Conservation (phyloP, 2,329 filamentous ascomycete species). For the Dothideomycetes sp. region DNA sequence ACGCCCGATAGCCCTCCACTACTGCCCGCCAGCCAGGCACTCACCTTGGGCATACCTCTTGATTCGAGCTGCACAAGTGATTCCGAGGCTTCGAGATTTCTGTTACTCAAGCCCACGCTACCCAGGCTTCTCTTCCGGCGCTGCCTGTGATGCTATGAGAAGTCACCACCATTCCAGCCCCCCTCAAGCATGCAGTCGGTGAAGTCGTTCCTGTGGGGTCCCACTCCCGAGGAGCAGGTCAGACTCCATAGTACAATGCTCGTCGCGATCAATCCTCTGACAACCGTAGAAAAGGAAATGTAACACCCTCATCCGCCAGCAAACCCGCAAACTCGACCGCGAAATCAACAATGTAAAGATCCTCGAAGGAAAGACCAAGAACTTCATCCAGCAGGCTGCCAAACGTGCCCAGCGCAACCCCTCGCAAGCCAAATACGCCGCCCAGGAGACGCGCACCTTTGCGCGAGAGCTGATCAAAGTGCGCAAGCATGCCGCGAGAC, state of each 20-base stretch:
- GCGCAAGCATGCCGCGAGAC: conserved; percentile 62
- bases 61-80: no score
- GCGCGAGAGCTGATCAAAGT: conserved; percentile 78
- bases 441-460: conserved; percentile 75
- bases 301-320: conserved; percentile 77
- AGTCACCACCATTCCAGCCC: background rate
- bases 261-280: conserved; percentile 13
- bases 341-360: conserved; percentile 72
- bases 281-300: conserved; percentile 76
- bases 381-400: conserved; percentile 73
- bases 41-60: no score
- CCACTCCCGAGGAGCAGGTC: conserved; percentile 89
- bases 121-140: background rate
- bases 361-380: conserved; percentile 76
- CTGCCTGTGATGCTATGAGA: conserved; percentile 5
- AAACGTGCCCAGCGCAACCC: conserved; percentile 74
- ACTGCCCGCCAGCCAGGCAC: no score
- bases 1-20: no score
- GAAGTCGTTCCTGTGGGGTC: conserved; percentile 78
- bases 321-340: conserved; percentile 89
- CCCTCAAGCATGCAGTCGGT: conserved; percentile 66
- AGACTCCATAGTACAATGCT: conserved; percentile 19
- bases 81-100: no score
- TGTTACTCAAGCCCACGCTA: no score
- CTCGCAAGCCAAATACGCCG: conserved; percentile 66